Conservation (phyloP, 2,329 filamentous ascomycete species). For the Pseudogymnoascus sp. region DNA sequence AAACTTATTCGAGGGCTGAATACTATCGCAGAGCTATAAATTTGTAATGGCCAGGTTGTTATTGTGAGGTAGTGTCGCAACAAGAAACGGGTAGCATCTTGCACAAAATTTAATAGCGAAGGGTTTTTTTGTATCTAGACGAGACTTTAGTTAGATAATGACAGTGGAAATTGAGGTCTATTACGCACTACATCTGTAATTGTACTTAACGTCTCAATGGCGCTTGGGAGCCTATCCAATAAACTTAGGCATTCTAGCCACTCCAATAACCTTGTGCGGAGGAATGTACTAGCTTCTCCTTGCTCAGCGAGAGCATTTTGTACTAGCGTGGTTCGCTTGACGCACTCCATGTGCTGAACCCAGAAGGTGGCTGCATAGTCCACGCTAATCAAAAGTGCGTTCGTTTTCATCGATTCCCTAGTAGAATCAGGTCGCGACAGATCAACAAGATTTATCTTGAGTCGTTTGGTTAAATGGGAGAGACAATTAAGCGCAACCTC, state of each 20-base stretch:
- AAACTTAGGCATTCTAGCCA: constrained; percentile 26
- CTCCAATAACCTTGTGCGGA: constrained; percentile 21
- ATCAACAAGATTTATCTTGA: constrained; percentile 21
- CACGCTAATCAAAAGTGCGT: constrained; percentile 11
- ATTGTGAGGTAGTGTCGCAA: constrained; percentile 15
- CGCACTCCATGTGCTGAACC: constrained; percentile 19
- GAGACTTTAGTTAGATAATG: constrained; percentile 12
- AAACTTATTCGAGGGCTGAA: constrained; percentile 16
- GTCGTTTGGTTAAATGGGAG: constrained; percentile 17
- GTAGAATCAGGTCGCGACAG: constrained; percentile 19
- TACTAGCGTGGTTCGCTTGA: constrained; percentile 11
- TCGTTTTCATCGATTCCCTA: constrained; percentile 13
- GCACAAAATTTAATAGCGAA: constrained; percentile 13
- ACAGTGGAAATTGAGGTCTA: constrained; percentile 4
- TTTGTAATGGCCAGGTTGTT: constrained; percentile 17
- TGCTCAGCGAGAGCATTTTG: constrained; percentile 5
- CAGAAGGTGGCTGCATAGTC: constrained; percentile 24
- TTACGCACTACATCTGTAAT: constrained; percentile 16
- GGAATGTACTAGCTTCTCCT: constrained; percentile 16
- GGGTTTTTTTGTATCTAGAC: constrained; percentile 9
- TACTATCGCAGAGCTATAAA: constrained; percentile 16
- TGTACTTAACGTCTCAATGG: constrained; percentile 15
- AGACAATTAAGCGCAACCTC: constrained; percentile 19
- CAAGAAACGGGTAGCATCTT: constrained; percentile 18
- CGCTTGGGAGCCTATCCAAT: constrained; percentile 16